Base-by-base conservation (phyloP, 108 stramenopile species). In the Hondaea fermentalgiana region DNA sequence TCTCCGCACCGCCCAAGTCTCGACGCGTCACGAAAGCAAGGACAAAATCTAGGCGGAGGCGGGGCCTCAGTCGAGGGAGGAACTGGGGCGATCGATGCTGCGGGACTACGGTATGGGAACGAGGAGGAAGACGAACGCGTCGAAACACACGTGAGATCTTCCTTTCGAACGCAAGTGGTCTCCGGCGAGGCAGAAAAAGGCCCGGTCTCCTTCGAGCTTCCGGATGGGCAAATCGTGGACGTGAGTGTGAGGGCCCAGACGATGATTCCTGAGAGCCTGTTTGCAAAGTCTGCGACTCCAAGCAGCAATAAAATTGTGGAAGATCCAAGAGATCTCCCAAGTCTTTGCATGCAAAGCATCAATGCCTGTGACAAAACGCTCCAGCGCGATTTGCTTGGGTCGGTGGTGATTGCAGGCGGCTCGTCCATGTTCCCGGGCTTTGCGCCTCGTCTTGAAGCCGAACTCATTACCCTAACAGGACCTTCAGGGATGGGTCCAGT, bases 391-490 rank as follows among this genome's bases (percentile, higher is more conserved):
- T 58, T 87, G 29, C 17, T 19, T 59, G 16, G 28, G 6, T 58
- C 55, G 5, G 58, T 87, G 14, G 57, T 87, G 16, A 5, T 87
- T 8, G 87, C 87, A 6, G 87, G 87, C 28, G 87, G 87, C 28
- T 57, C 87, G 14, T 44, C 88, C 17, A 72, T 72, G 71, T 58
- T 72, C 47, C 72, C 88, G 10, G 88, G 72, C 35, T 76, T 89
- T n/a, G 88, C 57, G 16, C 25, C 55, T 1, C 87, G 87, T 16
- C 19, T 87, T 19, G 87, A 57, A 59, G 55, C 25, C 5, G 57
- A 58, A 5, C 87, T 59, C 43, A 5, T 8, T 6, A 43, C 19
- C 17, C 35, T 19, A 0, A 3, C 72, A 72, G 35, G 72, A 6
- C 5, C 72, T 6, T 17, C 35, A 3, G 43, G 25, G 47, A 44